Base-by-base conservation (phyloP, 306 rosid species). In the Begonia peltatifolia region DNA sequence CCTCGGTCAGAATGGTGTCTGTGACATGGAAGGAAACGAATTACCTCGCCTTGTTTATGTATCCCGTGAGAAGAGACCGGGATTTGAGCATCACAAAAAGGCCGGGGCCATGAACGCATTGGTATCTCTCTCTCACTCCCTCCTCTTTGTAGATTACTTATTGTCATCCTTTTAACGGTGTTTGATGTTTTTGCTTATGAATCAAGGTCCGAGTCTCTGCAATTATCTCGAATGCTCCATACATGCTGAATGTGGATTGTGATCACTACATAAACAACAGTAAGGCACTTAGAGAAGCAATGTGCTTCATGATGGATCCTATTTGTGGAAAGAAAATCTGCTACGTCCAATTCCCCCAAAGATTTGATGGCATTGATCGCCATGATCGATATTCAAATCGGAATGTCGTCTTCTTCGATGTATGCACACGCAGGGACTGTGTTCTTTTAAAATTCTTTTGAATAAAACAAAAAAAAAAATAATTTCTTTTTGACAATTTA, bases 221-320 rank as follows among this genome's bases (percentile, higher is more conserved):
- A 57, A 56, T 87, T 62, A 84, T 84, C 64, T 81, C 96, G 42
- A 87, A 87, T 63, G 94, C 96, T 50, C 87, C 96, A 14, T 87
- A 80, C 74, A 74, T 87, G 9, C 76, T 87, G 56, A 87, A 87
- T 55, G 96, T 87, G 2, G 96, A 87, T 57, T 87, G 96, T 78
- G 96, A 87, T 76, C 96, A 87, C 87, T 87, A 87, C 71, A 81
- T 87, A 57, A 87, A 87, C 80, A 87, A 87, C 71, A 87, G 96
- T 50, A 83, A 70, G 76, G 96, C 96, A 11, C 94, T 87, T 68
- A 80, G 96, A 2, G 96, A 87, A 71, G 81, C 96, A 47, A 87
- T 87, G 96, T 87, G 96, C 68, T 87, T 87, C 81, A 71, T 87
- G 94, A 87, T 87, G 94, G 96, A 87, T 58, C 90, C 96, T 53